phyloP scores from a whole-genome alignment of 179 eudicot genomes.

The Patellifolia procumbens region DNA sequence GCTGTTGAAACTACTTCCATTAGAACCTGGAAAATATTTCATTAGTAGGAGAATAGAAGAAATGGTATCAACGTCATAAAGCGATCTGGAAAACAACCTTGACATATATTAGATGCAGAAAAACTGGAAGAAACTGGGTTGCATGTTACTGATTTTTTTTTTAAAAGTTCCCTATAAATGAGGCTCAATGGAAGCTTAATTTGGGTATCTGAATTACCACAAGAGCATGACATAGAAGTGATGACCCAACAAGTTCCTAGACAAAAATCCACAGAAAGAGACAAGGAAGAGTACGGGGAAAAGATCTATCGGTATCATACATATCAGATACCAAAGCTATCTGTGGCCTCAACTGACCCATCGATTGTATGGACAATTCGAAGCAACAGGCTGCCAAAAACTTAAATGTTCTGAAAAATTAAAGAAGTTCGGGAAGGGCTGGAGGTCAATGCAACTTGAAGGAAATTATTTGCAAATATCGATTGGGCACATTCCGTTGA shows the following conservation, averaged over 20 bases:
- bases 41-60: not conserved
- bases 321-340: not conserved
- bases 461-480: not conserved
- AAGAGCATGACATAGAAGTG: not conserved
- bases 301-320: not conserved
- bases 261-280: not conserved
- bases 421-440: not conserved
- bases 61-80: slow-evolving; percentile 5
- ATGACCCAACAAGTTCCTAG: not conserved
- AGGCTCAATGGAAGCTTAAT: not conserved
- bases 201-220: not conserved
- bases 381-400: not conserved
- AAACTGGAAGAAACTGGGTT: not conserved
- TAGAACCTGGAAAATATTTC: slow-evolving; percentile 48
- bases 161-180: not conserved
- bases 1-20: slow-evolving; percentile 77
- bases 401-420: not conserved
- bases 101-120: not conserved
- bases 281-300: not conserved
- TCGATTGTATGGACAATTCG: not conserved
- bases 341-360: not conserved
- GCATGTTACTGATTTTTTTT: not conserved
- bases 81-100: slow-evolving; percentile 2
- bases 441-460: not conserved
- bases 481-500: not conserved